These are phyloP conservation scores for Chlorella sp. DNA, from an alignment of 139 green algal species.

Conservation along the genomic window DNA sequence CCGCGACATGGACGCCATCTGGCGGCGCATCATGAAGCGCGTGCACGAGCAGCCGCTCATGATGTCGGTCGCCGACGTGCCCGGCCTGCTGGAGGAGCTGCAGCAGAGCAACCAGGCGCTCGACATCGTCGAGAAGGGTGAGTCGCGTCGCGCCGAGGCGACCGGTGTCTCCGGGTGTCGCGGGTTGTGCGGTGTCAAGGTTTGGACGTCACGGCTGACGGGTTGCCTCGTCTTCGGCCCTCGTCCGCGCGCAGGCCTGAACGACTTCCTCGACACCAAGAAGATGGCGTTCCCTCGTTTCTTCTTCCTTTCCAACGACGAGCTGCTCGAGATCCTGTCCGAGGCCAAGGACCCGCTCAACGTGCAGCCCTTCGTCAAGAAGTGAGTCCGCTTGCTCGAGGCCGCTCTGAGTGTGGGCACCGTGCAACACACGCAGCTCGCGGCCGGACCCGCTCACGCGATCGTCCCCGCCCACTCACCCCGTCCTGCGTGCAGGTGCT, in stretches of 20 bases:
- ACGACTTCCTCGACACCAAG: slow-evolving; percentile 74
- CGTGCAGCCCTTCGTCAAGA: slow-evolving; percentile 62
- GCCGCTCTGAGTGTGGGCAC: no score
- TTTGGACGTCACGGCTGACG: no score
- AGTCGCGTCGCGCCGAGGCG: no score
- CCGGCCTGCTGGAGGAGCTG: slow-evolving; percentile 62
- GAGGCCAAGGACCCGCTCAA: slow-evolving; percentile 54
- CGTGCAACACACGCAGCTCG: neutral
- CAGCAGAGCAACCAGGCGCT: slow-evolving; percentile 51
- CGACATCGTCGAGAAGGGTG: slow-evolving; percentile 65
- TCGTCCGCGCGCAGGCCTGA: slow-evolving; percentile 45
- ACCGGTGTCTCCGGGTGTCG: no score
- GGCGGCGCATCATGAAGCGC: slow-evolving; percentile 55
- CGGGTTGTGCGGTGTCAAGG: no score
- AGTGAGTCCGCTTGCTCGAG: slow-evolving; percentile 26
- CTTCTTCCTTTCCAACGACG: slow-evolving; percentile 59
- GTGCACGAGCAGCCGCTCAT: slow-evolving; percentile 35
- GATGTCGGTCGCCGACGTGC: slow-evolving; percentile 51
- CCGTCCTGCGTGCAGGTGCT: slow-evolving; percentile 11
- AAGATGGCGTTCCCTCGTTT: slow-evolving; percentile 69
- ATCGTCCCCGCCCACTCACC: neutral
- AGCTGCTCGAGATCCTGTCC: slow-evolving; percentile 55
- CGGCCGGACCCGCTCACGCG: neutral
- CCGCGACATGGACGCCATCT: slow-evolving; percentile 52
- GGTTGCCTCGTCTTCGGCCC: slow-evolving; percentile 2